These are phyloP conservation scores for Lineolata rhizophorae DNA, from an alignment of 495 filamentous ascomycete genomes.

Conservation along the genomic window DNA sequence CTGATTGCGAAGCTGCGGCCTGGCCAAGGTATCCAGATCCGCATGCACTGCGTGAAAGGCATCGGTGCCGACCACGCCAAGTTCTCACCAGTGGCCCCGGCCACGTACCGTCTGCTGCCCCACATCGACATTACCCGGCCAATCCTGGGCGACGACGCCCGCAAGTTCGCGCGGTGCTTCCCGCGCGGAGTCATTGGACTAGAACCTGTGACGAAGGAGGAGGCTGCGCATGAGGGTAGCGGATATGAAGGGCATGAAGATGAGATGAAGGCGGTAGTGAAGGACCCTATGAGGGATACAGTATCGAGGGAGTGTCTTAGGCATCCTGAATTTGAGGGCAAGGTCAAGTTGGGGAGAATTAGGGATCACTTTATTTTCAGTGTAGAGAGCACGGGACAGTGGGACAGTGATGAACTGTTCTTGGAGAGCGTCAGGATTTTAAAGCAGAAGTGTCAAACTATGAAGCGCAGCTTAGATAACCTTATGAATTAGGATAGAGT, in stretches of 20 bases:
- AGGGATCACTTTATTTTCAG: conserved; percentile 95
- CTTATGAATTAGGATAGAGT: no score
- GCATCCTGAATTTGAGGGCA: conserved; percentile 81
- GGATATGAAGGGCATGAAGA: conserved; percentile 48
- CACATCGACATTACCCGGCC: conserved; percentile 61
- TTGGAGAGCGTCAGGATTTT: conserved; percentile 66
- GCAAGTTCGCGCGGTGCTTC: conserved; percentile 82
- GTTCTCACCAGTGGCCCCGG: conserved; percentile 90
- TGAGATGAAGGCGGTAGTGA: conserved; percentile 70
- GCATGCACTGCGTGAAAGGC: conserved; percentile 81
- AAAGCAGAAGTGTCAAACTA: conserved; percentile 48
- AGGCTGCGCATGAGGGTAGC: conserved; percentile 34
- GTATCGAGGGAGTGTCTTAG: conserved; percentile 82
- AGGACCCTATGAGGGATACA: conserved; percentile 66
- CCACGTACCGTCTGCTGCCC: conserved; percentile 75
- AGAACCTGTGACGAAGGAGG: conserved; percentile 43
- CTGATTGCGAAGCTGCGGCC: conserved; percentile 87
- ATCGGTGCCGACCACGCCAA: conserved; percentile 92
- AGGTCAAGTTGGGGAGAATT: conserved; percentile 77
- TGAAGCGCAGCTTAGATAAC: no score
- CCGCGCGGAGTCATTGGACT: conserved; percentile 70
- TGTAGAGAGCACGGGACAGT: conserved; percentile 87
- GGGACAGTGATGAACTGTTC: conserved; percentile 75
- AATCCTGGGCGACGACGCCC: conserved; percentile 66
- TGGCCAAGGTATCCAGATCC: conserved; percentile 61